Conservation (phyloP, 352 stramenopile species). For the Phytopythium cucurbitacearum region DNA sequence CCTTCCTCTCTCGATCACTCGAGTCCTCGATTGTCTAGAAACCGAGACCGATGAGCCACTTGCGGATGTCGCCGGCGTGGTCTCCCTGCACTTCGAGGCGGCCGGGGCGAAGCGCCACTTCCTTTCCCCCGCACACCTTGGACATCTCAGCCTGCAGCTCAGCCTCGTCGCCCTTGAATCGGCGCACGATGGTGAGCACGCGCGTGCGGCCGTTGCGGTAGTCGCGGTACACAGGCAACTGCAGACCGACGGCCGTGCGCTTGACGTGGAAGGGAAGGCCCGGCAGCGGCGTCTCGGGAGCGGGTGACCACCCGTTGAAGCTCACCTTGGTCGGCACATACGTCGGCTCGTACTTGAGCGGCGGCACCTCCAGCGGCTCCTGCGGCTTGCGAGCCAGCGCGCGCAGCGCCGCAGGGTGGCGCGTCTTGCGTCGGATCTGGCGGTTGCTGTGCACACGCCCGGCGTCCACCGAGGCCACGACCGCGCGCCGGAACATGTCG, state of each 20-base stretch:
- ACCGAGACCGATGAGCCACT: conserved; percentile 81
- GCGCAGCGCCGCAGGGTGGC: conserved; percentile 67
- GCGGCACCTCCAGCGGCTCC: conserved; percentile 43
- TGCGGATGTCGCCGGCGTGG: conserved; percentile 63
- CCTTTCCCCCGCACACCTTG: conserved; percentile 80
- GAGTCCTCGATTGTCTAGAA: conserved; percentile 39
- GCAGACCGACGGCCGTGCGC: conserved; percentile 70
- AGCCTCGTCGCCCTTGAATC: conserved; percentile 76
- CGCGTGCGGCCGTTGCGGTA: conserved; percentile 83
- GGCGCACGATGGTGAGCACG: conserved; percentile 81
- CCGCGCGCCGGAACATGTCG: conserved; percentile 58
- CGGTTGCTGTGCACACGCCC: conserved; percentile 81
- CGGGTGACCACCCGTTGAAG: conserved; percentile 86
- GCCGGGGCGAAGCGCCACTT: conserved; percentile 59
- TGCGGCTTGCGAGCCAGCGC: conserved; percentile 61
- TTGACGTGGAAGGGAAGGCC: conserved; percentile 75
- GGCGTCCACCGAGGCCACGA: conserved; percentile 40
- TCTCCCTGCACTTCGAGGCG: conserved; percentile 79
- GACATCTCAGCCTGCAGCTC: conserved; percentile 76
- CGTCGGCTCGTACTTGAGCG: conserved; percentile 79
- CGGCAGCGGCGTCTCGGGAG: conserved; percentile 55
- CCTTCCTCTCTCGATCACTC: background rate
- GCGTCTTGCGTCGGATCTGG: conserved; percentile 80
- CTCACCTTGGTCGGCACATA: conserved; percentile 80
- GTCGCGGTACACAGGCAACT: conserved; percentile 86